phyloP scores from a whole-genome alignment of 495 filamentous ascomycete genomes.

The Pseudevernia furfuracea region DNA sequence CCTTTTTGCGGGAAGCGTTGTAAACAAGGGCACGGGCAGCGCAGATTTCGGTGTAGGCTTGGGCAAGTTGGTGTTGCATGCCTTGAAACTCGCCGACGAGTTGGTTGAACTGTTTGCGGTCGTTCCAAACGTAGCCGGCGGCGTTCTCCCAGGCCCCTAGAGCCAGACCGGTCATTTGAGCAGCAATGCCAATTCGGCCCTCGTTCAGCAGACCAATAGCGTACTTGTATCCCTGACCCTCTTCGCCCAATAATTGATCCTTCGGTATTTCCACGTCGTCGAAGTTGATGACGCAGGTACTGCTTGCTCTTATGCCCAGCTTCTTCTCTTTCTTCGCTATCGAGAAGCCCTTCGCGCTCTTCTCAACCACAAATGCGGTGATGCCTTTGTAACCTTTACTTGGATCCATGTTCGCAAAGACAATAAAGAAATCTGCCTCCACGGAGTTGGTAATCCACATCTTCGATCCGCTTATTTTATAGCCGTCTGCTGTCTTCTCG shows the following conservation, averaged over 20 bases:
- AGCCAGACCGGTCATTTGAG: conserved; percentile 97
- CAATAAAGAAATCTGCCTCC: conserved; percentile 92
- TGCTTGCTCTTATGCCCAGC: conserved; percentile 88
- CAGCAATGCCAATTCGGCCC: conserved; percentile 93
- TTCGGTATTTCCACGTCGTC: conserved; percentile 89
- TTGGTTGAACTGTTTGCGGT: conserved; percentile 93
- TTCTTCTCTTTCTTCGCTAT: conserved; percentile 99
- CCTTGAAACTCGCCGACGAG: conserved; percentile 93
- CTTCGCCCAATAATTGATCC: conserved; percentile 78
- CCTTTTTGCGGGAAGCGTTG: conserved; percentile 97
- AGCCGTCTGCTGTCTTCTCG: conserved; percentile 65
- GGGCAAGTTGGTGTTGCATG: conserved; percentile 98
- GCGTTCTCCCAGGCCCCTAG: conserved; percentile 96
- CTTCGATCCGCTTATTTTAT: conserved; percentile 82
- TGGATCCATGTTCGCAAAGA: conserved; percentile 90
- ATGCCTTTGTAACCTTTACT: conserved; percentile 91
- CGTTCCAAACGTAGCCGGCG: conserved; percentile 88
- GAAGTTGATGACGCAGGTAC: conserved; percentile 94
- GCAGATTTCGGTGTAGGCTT: conserved; percentile 87
- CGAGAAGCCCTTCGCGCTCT: conserved; percentile 77
- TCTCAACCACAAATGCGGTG: conserved; percentile 91
- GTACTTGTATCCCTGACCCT: conserved; percentile 94
- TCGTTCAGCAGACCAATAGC: conserved; percentile 96
- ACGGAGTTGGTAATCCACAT: conserved; percentile 99
- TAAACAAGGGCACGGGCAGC: conserved; percentile 89